Percentiles rank a stretch among this genome's conserved stretches.
phyloP scores from a whole-genome alignment of 108 stramenopile species.

The Cyclotella distinguenda region DNA sequence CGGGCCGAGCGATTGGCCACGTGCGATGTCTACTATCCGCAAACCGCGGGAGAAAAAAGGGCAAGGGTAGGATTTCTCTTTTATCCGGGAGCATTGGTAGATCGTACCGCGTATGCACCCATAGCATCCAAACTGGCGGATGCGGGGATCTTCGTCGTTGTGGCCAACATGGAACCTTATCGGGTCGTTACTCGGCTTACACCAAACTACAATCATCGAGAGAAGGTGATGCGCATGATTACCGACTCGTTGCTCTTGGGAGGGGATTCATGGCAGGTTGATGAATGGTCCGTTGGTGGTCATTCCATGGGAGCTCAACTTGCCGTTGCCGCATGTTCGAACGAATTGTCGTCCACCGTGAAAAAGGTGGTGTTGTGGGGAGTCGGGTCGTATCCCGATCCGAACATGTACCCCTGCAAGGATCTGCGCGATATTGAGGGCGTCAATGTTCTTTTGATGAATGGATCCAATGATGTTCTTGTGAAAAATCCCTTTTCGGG shows the following conservation, averaged over 20 bases:
- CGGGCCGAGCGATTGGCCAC: conserved; percentile 44
- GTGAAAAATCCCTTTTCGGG: conserved; percentile 17
- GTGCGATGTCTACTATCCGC: conserved; percentile 58
- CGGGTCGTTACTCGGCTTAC: conserved; percentile 12
- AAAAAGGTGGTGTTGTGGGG: conserved; percentile 48
- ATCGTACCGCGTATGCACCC: conserved; percentile 60
- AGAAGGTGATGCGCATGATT: conserved; percentile 37
- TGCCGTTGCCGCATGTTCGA: conserved; percentile 30
- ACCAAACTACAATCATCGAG: conserved; percentile 28
- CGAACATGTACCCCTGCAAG: conserved; percentile 13
- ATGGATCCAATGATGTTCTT: conserved; percentile 35
- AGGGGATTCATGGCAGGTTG: conserved; percentile 28
- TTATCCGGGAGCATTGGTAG: conserved; percentile 63
- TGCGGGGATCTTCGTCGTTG: conserved; percentile 52
- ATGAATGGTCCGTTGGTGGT: conserved; percentile 59
- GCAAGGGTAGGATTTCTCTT: conserved; percentile 53
- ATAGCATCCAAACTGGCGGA: conserved; percentile 56
- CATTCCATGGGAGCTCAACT: conserved; percentile 52
- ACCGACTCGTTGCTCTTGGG: conserved; percentile 25
- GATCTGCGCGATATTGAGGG: conserved; percentile 14
- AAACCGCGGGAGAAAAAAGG: background rate
- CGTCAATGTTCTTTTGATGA: conserved; percentile 34
- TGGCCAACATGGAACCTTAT: conserved; percentile 50
- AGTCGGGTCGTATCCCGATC: conserved; percentile 19
- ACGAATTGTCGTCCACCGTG: conserved; percentile 39